phyloP scores from a whole-genome alignment of 768 basidiomycete species.

The Boletus tomentosulus region DNA sequence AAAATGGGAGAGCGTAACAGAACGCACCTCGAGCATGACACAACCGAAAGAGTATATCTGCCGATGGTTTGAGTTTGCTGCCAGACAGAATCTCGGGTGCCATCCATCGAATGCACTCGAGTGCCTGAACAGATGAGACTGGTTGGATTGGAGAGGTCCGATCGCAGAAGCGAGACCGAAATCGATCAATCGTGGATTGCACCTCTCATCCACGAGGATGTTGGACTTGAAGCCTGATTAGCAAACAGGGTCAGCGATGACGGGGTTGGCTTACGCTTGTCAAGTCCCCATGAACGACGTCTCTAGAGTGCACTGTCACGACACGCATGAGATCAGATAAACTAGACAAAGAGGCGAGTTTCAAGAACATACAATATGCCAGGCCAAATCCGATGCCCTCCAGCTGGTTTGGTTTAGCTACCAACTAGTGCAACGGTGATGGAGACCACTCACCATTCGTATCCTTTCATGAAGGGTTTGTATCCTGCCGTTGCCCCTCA shows the following conservation, averaged over 20 bases:
- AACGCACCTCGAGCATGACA: background rate
- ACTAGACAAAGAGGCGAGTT: background rate
- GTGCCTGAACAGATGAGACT: background rate
- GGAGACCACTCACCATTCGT: background rate
- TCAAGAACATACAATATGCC: background rate
- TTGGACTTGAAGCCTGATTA: background rate
- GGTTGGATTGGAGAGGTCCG: background rate
- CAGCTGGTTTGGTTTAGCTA: background rate
- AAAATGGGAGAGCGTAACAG: background rate
- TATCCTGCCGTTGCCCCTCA: background rate
- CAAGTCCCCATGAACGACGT: background rate
- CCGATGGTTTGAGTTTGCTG: background rate
- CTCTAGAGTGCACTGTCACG: background rate
- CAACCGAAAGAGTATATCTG: constrained; percentile 1
- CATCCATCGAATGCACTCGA: background rate
- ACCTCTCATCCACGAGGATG: background rate
- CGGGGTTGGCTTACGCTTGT: background rate
- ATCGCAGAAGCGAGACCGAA: background rate
- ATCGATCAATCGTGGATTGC: background rate
- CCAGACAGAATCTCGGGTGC: background rate
- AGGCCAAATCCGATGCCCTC: background rate
- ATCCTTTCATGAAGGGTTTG: background rate
- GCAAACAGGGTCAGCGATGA: background rate
- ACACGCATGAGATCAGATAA: background rate
- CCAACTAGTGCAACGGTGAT: background rate